Evolutionary conservation across 805 yeast genomes (phyloP), one percentile per base, ranked within the genome.

Genomic region (Cyberlindnera maclurae): DNA sequence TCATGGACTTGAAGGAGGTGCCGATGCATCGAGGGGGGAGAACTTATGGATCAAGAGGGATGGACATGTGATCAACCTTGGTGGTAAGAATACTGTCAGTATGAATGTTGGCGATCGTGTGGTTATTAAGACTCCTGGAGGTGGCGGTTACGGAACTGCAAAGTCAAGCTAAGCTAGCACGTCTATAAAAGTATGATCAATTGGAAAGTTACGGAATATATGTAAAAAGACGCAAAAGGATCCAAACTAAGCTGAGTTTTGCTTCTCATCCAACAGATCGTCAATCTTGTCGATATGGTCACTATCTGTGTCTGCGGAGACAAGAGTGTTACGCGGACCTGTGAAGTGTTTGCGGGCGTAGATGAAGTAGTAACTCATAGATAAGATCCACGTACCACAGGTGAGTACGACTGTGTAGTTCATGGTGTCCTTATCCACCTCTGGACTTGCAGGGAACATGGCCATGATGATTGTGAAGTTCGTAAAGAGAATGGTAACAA

Each of bases 1-100:
- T 1, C 83, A 80, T 57, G 98, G 97, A 4, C 58, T 90, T 37
- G 61, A 72, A 16, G 97, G 96, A 2, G 98, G 97, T 26, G 68
- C 63, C 24, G 75, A 76, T 46, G 98, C 94, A 3, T 58, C 59
- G 17, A 64, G 86, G 43, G 98, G 98, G 5, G 49, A 71, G 41
- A 82, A 85, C 52, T 54, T 68, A 28, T 73, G 75, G 82, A 57
- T 66, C 33, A 65, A 68, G 45, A 51, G 47, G 12, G 57, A 47
- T 16, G 59, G 58, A 3, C 58, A 52, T 22, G 50, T 61, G 29
- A 61, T 71, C 26, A 75, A 70, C 43, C 65, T 85, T 16, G 88
- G 89, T 5, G 94, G 93, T 15, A 82, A 81, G 58, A 75, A 79
- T 48, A 73, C 85, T 1, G 73, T 82, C 3, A 52, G 64, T 10